Base-by-base conservation (phyloP, 1,139 yeast genomes). In the Diutina siamensis region DNA sequence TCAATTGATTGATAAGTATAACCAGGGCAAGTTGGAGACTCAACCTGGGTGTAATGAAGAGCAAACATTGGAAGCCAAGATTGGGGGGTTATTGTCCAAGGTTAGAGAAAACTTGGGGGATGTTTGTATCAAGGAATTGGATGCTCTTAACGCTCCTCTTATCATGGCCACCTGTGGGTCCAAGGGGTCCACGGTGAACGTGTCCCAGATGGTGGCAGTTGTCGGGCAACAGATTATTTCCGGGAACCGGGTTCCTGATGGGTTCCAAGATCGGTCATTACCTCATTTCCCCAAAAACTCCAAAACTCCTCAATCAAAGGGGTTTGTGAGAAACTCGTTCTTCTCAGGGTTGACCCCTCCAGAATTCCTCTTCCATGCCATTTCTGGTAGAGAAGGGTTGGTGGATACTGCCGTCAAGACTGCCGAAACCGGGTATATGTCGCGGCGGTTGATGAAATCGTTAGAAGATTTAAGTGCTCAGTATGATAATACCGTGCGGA, bases 161-260 rank as follows among this genome's bases (percentile, higher is more conserved):
- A 89, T 94, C 60, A 94, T 94, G 99, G 97, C 98, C 10, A 87
- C 96, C 1, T 92, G 98, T 75, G 99, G 99, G 55, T 92, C 98
- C 45, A 94, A 94, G 64, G 99, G 98, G 64, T 92, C 98, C 38
- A 88, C 97, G 0, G 76, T 94, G 53, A 94, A 94, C 63, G 98
- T 94, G 41, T 92, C 98, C 10, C 99, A 94, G 68, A 94, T 94
- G 99, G 98, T 94, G 74, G 98, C 99, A 0, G 97, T 94, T 61
- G 99, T 94, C 45, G 99, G 99, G 49, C 99, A 94, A 67, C 99
- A 94, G 64, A 94, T 94, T 70, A 94, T 94, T 56, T 81, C 96
- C 4, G 99, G 99, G 64, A 85, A 86, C 60, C 95, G 99, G 76
- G 98, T 94, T 53, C 98, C 98, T 19, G 95, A 94, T 74, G 99